Conservation (phyloP, 1,139 yeast species). For the Arxiozyma heterogenica region DNA sequence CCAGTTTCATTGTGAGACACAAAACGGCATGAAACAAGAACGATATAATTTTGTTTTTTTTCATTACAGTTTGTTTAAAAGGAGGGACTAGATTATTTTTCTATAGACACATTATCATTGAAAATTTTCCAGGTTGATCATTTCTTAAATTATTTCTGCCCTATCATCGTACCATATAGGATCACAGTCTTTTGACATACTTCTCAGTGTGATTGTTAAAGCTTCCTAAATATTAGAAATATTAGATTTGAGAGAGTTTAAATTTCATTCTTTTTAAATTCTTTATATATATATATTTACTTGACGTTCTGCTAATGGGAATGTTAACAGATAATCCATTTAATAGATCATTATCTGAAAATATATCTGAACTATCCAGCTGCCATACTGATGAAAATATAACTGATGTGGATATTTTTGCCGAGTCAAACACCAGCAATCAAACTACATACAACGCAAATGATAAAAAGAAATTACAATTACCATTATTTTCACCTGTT, state of each 20-base stretch:
- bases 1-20: neutral
- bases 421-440: neutral
- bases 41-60: too few species aligned
- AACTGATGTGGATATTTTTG: neutral
- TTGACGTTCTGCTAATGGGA: neutral
- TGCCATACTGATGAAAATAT: neutral
- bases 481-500: neutral
- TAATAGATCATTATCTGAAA: neutral
- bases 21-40: neutral
- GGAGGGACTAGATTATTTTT: too few species aligned
- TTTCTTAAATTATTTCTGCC: neutral
- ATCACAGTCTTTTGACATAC: too few species aligned
- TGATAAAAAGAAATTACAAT: neutral
- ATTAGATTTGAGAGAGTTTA: neutral
- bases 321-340: neutral
- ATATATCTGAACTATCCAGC: neutral
- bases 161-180: neutral
- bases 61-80: too few species aligned
- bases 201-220: too few species aligned
- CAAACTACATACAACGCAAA: neutral
- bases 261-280: too few species aligned
- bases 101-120: too few species aligned
- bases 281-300: too few species aligned
- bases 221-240: too few species aligned
- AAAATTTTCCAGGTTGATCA: neutral